Conservation (phyloP, 352 stramenopile species). For the Globisporangium parvum region DNA sequence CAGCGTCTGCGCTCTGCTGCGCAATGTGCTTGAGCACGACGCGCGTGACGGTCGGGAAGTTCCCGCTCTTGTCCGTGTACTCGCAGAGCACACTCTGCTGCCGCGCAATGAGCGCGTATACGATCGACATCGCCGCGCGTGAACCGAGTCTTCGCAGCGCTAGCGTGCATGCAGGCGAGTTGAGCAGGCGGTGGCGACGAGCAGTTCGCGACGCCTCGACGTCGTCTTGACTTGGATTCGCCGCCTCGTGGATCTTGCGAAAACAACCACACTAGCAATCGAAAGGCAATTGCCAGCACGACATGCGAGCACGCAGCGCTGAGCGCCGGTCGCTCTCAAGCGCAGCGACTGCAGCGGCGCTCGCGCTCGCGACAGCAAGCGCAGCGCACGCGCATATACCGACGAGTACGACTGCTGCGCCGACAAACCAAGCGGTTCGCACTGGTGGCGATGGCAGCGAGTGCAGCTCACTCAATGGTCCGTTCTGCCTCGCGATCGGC, state of each 20-base stretch:
- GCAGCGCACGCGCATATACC: too few species aligned
- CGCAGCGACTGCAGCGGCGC: not conserved
- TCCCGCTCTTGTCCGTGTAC: slow-evolving; percentile 64
- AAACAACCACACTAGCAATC: too few species aligned
- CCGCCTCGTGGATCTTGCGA: too few species aligned
- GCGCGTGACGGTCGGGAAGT: slow-evolving; percentile 72
- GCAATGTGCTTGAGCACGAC: slow-evolving; percentile 67
- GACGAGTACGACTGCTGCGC: too few species aligned
- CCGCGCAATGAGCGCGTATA: slow-evolving; percentile 66
- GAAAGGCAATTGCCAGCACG: too few species aligned
- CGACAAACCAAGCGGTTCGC: too few species aligned
- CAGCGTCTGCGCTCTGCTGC: slow-evolving; percentile 32
- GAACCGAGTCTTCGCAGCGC: not conserved
- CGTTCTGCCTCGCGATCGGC: slow-evolving; percentile 46
- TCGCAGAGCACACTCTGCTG: slow-evolving; percentile 76
- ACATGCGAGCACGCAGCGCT: not conserved
- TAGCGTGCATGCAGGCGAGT: not conserved
- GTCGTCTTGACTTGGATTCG: too few species aligned
- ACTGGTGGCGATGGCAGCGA: slow-evolving; percentile 12
- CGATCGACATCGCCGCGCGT: slow-evolving; percentile 51
- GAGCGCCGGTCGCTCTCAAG: not conserved
- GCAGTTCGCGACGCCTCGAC: not conserved
- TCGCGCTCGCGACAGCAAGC: not conserved
- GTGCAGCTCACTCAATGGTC: slow-evolving; percentile 61
- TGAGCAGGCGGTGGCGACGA: not conserved